A percentile compares a stretch with the other conserved stretches of the same genome.
Evolutionary conservation across 2,329 filamentous ascomycete species (phyloP).

Genomic region (Ceratocystis huliohia): DNA sequence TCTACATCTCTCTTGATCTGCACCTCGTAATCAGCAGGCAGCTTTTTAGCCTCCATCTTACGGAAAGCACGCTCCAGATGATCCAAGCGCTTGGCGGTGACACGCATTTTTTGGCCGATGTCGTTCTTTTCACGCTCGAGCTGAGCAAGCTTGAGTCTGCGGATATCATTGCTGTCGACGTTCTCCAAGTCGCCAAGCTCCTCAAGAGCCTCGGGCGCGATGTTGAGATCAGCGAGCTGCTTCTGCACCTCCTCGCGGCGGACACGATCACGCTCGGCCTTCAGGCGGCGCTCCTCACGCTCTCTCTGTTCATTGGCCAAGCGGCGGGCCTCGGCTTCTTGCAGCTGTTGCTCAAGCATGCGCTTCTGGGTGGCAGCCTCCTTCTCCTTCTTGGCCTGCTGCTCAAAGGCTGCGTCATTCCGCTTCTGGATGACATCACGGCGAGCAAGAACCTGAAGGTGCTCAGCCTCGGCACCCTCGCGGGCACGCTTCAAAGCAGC

Average conservation of each 20-base stretch:
- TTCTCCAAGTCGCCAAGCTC: conserved; percentile 72
- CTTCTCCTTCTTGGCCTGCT: conserved; percentile 76
- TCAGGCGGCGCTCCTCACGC: conserved; percentile 72
- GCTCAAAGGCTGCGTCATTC: conserved; percentile 87
- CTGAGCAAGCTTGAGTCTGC: conserved; percentile 87
- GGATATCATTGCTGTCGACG: conserved; percentile 78
- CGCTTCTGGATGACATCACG: conserved; percentile 91
- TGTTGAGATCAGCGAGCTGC: conserved; percentile 82
- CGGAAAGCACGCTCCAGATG: conserved; percentile 95
- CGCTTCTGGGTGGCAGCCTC: conserved; percentile 84
- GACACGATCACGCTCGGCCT: conserved; percentile 78
- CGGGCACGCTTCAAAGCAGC: conserved; percentile 69
- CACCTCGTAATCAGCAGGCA: conserved; percentile 69
- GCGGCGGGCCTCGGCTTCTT: conserved; percentile 79
- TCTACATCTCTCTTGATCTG: conserved; percentile 69
- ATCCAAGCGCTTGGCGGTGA: conserved; percentile 90
- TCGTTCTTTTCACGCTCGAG: conserved; percentile 97
- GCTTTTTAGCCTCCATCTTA: conserved; percentile 87
- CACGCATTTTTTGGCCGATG: conserved; percentile 76
- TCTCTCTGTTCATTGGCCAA: conserved; percentile 86
- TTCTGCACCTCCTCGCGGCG: conserved; percentile 89
- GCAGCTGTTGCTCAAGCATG: conserved; percentile 72
- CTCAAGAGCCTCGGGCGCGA: conserved; percentile 60
- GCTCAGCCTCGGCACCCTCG: conserved; percentile 83
- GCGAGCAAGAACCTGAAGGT: conserved; percentile 68